A percentile compares a stretch with the other conserved stretches of the same genome.
Evolutionary conservation across 352 stramenopile species (phyloP).

Genomic region (Phytophthora europaea): DNA sequence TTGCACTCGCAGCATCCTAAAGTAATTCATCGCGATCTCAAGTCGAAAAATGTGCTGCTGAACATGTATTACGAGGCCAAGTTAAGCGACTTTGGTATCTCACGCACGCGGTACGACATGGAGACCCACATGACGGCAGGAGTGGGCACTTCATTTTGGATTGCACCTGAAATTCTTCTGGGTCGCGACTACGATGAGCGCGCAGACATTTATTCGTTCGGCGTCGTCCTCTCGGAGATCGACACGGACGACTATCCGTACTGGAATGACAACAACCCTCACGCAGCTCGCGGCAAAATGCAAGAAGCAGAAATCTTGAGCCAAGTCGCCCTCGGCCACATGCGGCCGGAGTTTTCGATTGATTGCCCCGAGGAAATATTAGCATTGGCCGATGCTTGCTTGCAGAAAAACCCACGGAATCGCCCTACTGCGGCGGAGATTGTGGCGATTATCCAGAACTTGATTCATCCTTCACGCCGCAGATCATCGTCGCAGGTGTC

Average conservation of each 20-base stretch:
- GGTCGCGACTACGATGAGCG: slow-evolving; percentile 58
- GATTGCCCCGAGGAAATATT: slow-evolving; percentile 53
- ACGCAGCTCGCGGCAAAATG: slow-evolving; percentile 39
- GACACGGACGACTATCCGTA: slow-evolving; percentile 68
- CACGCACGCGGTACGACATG: slow-evolving; percentile 49
- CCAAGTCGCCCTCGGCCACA: slow-evolving; percentile 48
- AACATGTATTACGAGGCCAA: slow-evolving; percentile 63
- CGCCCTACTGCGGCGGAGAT: slow-evolving; percentile 62
- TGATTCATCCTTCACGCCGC: slow-evolving; percentile 35
- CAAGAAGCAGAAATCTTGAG: slow-evolving; percentile 62
- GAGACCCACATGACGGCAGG: slow-evolving; percentile 62
- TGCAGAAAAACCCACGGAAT: slow-evolving; percentile 52
- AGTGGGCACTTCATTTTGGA: slow-evolving; percentile 71
- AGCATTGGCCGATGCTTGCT: slow-evolving; percentile 51
- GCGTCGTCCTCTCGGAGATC: slow-evolving; percentile 57
- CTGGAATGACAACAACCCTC: slow-evolving; percentile 52
- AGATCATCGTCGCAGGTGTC: slow-evolving; percentile 29
- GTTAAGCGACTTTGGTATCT: slow-evolving; percentile 78
- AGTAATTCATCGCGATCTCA: slow-evolving; percentile 60
- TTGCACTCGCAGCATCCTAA: slow-evolving; percentile 67
- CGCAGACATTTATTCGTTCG: slow-evolving; percentile 66
- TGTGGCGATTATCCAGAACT: slow-evolving; percentile 50
- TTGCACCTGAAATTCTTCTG: slow-evolving; percentile 66
- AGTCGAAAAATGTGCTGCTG: slow-evolving; percentile 56
- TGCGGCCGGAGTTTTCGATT: slow-evolving; percentile 55